These are phyloP conservation scores for Trichoderma sp. DNA, from an alignment of 2,329 filamentous ascomycete genomes.

Conservation along the genomic window DNA sequence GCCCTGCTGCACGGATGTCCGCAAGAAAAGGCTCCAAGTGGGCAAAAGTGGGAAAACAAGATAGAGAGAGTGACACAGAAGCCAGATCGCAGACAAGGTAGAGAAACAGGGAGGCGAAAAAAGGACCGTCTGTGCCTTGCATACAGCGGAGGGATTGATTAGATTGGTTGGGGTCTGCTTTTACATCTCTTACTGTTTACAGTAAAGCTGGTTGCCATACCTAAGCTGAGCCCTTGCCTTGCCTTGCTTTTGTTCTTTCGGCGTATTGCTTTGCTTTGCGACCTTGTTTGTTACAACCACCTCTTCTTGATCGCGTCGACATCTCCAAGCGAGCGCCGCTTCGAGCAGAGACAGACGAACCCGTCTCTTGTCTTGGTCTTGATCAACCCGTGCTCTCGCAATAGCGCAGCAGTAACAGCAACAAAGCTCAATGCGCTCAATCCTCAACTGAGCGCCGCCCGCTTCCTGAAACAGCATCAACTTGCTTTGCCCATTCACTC, in stretches of 20 bases:
- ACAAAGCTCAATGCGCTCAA: not conserved
- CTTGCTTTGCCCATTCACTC: not conserved
- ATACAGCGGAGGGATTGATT: not conserved
- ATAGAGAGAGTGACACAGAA: not conserved
- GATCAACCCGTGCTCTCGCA: not conserved
- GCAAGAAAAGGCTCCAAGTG: conserved; percentile 11
- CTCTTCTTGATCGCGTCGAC: not conserved
- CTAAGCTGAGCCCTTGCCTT: not conserved
- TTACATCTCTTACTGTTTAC: conserved; percentile 2
- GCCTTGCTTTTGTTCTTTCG: not conserved
- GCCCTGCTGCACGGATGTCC: conserved; percentile 12
- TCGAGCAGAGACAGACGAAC: not conserved
- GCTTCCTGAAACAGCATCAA: not conserved
- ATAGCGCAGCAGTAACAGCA: not conserved
- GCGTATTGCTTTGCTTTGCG: not conserved
- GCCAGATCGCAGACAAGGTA: not conserved
- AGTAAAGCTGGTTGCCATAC: not conserved
- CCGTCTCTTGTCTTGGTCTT: not conserved
- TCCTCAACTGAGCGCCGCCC: conserved; percentile 3
- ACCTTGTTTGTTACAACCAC: not conserved
- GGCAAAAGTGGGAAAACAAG: not conserved
- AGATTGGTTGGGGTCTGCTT: not conserved
- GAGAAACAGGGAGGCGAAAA: not conserved
- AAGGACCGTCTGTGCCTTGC: not conserved
- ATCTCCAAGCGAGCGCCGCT: not conserved